These are phyloP conservation scores for Annulohypoxylon nitens DNA, from an alignment of 495 filamentous ascomycete genomes.

Conservation along the genomic window DNA sequence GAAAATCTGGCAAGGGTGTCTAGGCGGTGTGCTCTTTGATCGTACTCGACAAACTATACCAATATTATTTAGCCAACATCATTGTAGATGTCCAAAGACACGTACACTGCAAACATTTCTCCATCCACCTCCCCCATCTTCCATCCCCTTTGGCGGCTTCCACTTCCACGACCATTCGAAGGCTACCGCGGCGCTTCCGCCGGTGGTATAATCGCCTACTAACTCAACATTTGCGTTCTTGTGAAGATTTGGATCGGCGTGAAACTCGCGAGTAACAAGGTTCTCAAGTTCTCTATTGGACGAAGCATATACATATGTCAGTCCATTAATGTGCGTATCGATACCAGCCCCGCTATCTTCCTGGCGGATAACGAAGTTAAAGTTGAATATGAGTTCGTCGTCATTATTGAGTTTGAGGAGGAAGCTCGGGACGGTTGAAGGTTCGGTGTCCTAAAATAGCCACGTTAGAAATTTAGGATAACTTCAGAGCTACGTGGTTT, in stretches of 20 bases:
- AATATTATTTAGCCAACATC: conserved; percentile 43
- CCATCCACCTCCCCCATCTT: conserved; percentile 94
- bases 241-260: conserved; percentile 96
- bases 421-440: conserved; percentile 74
- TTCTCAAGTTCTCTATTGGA: conserved; percentile 90
- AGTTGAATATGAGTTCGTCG: conserved; percentile 90
- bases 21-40: conserved; percentile 89
- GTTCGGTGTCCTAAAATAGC: conserved; percentile 79
- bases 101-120: conserved; percentile 89
- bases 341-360: conserved; percentile 65
- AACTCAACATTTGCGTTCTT: conserved; percentile 96
- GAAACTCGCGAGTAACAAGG: conserved; percentile 92
- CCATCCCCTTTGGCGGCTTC: conserved; percentile 85
- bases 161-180: conserved; percentile 98
- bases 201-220: conserved; percentile 88
- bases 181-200: conserved; percentile 82
- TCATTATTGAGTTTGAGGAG: conserved; percentile 89
- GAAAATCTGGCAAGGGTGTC: conserved; percentile 91
- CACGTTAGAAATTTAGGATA: conserved; percentile 31
- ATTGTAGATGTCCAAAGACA: conserved; percentile 19
- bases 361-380: conserved; percentile 89
- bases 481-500: conserved; percentile 6
- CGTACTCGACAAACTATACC: conserved; percentile 89
- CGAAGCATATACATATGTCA: conserved; percentile 92
- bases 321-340: conserved; percentile 85